These are phyloP conservation scores for Naganishia friedmannii DNA, from an alignment of 768 basidiomycete genomes.

Conservation along the genomic window DNA sequence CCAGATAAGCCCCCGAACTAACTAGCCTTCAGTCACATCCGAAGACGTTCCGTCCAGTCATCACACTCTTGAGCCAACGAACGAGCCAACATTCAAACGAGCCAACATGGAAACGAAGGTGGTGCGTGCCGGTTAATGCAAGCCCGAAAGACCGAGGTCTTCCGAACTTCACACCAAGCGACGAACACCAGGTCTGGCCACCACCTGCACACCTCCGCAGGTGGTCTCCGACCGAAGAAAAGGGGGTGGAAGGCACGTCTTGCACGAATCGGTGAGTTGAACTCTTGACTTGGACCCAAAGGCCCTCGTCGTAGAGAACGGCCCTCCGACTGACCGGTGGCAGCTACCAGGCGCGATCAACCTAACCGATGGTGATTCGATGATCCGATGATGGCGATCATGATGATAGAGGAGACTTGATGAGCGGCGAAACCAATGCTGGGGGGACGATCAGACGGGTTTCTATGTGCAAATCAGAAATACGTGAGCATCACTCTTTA, in stretches of 20 bases:
- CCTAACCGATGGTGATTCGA: neutral
- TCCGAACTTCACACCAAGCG: too few species aligned
- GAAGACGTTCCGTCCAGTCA: constrained; percentile 1
- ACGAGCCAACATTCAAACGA: too few species aligned
- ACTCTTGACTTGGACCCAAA: neutral
- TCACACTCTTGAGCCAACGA: too few species aligned
- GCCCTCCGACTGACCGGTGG: neutral
- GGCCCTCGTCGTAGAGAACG: neutral
- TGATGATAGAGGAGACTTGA: too few species aligned
- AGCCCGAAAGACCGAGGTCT: too few species aligned
- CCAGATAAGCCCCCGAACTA: neutral
- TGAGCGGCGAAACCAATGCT: neutral
- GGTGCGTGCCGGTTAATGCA: too few species aligned
- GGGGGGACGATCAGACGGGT: neutral
- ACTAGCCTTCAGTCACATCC: constrained; percentile 1
- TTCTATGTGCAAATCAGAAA: neutral
- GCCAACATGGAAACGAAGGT: too few species aligned
- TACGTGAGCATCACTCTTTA: neutral
- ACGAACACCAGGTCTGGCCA: too few species aligned
- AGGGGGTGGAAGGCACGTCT: too few species aligned
- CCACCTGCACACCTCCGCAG: too few species aligned
- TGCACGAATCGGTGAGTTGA: neutral
- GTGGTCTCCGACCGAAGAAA: too few species aligned
- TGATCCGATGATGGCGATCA: too few species aligned
- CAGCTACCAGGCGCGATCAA: neutral